Conservation (phyloP, 257 asterid genomes). For the Nicotiana noctiflora region DNA sequence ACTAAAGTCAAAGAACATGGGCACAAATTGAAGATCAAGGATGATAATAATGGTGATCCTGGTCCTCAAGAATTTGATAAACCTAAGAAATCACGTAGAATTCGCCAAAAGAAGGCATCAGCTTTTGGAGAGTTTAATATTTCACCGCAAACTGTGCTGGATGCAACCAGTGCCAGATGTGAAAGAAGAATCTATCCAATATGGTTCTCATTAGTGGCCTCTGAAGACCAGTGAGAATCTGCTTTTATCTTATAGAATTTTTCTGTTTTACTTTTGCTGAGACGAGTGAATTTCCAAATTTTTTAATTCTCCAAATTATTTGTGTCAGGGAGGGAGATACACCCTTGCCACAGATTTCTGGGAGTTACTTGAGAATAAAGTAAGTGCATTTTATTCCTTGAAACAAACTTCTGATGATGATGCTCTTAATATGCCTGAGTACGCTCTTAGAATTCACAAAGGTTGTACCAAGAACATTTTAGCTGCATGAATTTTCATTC, state of each 20-base stretch:
- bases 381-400: conserved; percentile 26
- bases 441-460: not conserved
- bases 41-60: conserved; percentile 47
- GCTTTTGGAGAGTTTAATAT: conserved; percentile 48
- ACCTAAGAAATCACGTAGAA: conserved; percentile 60
- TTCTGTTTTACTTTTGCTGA: conserved; percentile 4
- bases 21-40: conserved; percentile 55
- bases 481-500: not conserved
- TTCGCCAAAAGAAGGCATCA: conserved; percentile 60
- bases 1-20: conserved; percentile 52
- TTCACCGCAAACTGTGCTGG: conserved; percentile 68
- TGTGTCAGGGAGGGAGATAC: conserved; percentile 62
- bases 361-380: conserved; percentile 85
- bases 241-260: conserved; percentile 6
- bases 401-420: not conserved
- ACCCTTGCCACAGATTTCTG: conserved; percentile 85
- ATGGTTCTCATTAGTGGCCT: conserved; percentile 88
- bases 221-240: conserved; percentile 66
- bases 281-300: not conserved
- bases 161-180: conserved; percentile 43
- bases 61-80: conserved; percentile 50
- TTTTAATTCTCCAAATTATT: conserved; percentile 20
- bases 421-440: not conserved
- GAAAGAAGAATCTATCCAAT: conserved; percentile 61
- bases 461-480: not conserved